Conservation (phyloP, 768 basidiomycete species). For the Boletus reticuloceps region DNA sequence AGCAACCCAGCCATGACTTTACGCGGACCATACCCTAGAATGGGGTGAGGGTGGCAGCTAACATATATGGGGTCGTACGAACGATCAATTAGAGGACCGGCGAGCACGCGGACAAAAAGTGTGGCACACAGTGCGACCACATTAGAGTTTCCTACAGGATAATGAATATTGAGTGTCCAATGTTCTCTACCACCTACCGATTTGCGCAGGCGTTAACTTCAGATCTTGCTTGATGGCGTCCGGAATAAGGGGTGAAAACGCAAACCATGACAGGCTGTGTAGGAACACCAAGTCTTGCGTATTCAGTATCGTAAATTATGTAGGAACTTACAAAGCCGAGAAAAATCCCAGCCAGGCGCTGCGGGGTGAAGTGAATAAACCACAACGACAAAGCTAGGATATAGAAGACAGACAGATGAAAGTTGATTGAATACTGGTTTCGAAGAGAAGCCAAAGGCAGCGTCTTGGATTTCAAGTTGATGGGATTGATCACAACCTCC, state of each 20-base stretch:
- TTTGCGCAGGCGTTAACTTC: constrained; percentile 43
- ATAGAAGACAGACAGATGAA: constrained; percentile 3
- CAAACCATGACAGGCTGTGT: constrained; percentile 47
- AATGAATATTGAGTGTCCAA: neutral
- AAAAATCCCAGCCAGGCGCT: constrained; percentile 5
- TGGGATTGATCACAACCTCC: constrained; percentile 5
- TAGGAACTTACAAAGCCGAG: constrained; percentile 2
- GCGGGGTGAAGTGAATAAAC: neutral
- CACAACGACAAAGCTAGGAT: neutral
- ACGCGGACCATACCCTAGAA: constrained; percentile 7
- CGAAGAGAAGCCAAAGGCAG: constrained; percentile 3
- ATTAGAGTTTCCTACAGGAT: constrained; percentile 43
- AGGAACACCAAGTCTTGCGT: neutral
- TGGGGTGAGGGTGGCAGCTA: neutral
- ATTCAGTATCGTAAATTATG: neutral
- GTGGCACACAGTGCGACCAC: constrained; percentile 48
- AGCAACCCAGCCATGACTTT: constrained; percentile 7
- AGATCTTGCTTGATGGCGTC: constrained; percentile 55
- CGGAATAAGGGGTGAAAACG: constrained; percentile 59
- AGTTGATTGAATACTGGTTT: constrained; percentile 7
- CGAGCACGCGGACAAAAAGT: constrained; percentile 43
- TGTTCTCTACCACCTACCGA: constrained; percentile 29
- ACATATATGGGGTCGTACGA: constrained; percentile 1
- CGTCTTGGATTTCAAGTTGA: constrained; percentile 3
- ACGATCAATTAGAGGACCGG: constrained; percentile 51